A percentile compares a stretch with the other conserved stretches of the same genome.
Conservation (phyloP, 1,284 basidiomycete genomes). For the Sporisorium graminicola region DNA sequence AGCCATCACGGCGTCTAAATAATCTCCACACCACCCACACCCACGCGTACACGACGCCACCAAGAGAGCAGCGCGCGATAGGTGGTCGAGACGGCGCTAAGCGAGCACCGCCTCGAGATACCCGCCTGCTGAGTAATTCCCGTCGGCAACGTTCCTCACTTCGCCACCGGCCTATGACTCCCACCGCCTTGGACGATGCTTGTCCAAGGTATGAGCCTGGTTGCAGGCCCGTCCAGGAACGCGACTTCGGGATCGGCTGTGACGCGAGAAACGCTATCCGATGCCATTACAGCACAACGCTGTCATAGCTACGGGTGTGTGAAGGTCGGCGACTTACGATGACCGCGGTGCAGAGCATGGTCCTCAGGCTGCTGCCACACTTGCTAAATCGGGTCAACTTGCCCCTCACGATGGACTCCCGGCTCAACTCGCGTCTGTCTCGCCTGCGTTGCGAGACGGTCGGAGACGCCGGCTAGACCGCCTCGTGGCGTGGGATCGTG, state of each 20-base stretch:
- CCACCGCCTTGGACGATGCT: too few relatives aligned
- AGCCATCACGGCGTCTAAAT: background rate
- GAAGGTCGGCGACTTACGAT: background rate
- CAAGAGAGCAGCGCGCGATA: background rate
- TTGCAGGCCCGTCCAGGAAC: constrained; percentile 2
- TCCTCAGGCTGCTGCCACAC: background rate
- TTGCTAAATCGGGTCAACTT: background rate
- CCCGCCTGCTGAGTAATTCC: too few relatives aligned
- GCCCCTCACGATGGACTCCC: background rate
- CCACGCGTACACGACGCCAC: background rate
- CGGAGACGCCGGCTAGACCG: background rate
- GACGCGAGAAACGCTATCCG: constrained; percentile 6
- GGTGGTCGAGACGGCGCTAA: background rate
- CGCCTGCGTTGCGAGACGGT: constrained; percentile 2
- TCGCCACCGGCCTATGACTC: too few relatives aligned
- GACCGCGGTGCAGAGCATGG: background rate
- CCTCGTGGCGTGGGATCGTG: constrained; percentile 1
- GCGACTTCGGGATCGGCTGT: constrained; percentile 8
- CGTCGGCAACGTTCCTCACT: too few relatives aligned
- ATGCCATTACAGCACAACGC: background rate
- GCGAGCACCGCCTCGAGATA: background rate
- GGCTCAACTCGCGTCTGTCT: constrained; percentile 1
- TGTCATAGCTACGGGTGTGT: background rate
- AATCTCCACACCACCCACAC: background rate
- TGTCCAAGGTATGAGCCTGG: too few relatives aligned